Base-by-base conservation (phyloP, 352 stramenopile genomes). In the Globisporangium viniferum region DNA sequence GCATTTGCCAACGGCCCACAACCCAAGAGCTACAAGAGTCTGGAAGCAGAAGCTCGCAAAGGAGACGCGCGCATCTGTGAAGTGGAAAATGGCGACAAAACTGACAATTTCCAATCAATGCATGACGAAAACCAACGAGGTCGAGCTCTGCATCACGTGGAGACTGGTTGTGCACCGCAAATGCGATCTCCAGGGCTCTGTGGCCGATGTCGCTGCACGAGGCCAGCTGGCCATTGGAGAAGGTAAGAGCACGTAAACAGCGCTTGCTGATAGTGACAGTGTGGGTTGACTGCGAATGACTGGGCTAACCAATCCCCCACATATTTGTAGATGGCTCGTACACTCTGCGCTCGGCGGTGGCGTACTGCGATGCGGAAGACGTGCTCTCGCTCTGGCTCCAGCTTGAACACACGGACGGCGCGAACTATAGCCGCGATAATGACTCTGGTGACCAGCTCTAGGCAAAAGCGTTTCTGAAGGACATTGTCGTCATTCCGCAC, bases 11-110 rank as follows among this genome's bases (percentile, higher is more conserved):
- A 57, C n/a, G 33, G n/a, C 9, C 8, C 15, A 27, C 5, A 36
- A 9, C 24, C 31, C 35, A 57, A 15, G 18, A 14, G 63, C 41
- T 22, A 68, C 46, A 18, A 59, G 36, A 7, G 57, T 73, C 9
- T 73, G 72, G 72, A 59, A 76, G 35, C 33, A 67, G n/a, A 69
- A 65, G 18, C 58, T 74, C 24, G n/a, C 49, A 33, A 67, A 55
- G 56, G 46, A 58, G 29, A 57, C 59, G 3, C 70, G 73, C 12
- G 9, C 66, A 9, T 74, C 70, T 15, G 62, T 78, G 49, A 70
- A 72, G 24, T 78, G 73, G 70, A 73, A 24, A 56, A 44, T 61
- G 20, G n/a, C 24, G 33, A 29, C 39, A 58, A 70, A 59, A 29
- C 5, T 20, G 41, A n/a, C 41, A 5, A 15, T n/a, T 8, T 55